A percentile compares a stretch with the other conserved stretches of the same genome.
Evolutionary conservation across 2,329 filamentous ascomycete genomes (phyloP).

Genomic region (Epichloe glyceriae): DNA sequence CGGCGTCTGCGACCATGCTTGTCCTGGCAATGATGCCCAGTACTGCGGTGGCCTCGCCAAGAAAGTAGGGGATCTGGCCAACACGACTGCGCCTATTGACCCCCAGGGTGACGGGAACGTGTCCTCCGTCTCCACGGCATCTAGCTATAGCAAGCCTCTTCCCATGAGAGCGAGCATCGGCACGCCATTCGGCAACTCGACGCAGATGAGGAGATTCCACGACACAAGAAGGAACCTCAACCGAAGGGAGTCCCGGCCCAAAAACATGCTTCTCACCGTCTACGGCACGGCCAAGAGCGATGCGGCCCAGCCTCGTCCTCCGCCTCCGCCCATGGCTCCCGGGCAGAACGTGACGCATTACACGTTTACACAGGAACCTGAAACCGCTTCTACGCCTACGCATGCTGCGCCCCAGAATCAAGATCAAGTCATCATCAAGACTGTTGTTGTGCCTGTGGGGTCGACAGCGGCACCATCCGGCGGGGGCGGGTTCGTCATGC

Average conservation of each 20-base stretch:
- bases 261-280: conserved; percentile 26
- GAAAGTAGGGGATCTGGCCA: not conserved
- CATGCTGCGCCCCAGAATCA: not conserved
- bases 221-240: not conserved
- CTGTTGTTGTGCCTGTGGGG: not conserved
- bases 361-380: not conserved
- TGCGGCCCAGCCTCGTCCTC: conserved; percentile 11
- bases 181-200: not conserved
- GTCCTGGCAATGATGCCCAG: conserved; percentile 27
- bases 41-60: conserved; percentile 28
- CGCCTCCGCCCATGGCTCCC: conserved; percentile 22
- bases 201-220: not conserved
- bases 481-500: not conserved
- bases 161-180: not conserved
- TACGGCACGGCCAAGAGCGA: conserved; percentile 26
- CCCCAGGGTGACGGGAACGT: not conserved
- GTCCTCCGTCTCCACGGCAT: not conserved
- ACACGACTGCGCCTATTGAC: not conserved
- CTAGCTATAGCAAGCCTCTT: not conserved
- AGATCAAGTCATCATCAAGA: not conserved
- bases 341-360: conserved; percentile 7
- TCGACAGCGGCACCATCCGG: not conserved
- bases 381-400: not conserved
- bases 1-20: conserved; percentile 22
- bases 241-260: conserved; percentile 16